These are phyloP conservation scores for Elsinoe perseae DNA, from an alignment of 2,329 filamentous ascomycete genomes.

Conservation along the genomic window DNA sequence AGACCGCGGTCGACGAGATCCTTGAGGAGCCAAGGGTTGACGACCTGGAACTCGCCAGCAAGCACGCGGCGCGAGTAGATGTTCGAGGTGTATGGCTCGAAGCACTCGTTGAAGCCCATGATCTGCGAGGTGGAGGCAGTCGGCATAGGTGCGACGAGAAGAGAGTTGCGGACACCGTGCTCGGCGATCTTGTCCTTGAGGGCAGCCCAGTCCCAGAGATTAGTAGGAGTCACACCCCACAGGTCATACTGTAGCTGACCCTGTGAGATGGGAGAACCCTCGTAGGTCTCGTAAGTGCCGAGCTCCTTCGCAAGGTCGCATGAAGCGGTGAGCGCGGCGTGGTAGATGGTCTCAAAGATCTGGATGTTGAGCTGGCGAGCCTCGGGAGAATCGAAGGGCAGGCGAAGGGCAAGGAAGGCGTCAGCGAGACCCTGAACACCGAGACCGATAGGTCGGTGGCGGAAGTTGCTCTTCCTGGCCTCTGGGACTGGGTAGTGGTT, in stretches of 20 bases:
- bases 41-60: constrained; percentile 97
- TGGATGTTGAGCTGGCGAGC: constrained; percentile 91
- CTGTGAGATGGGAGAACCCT: constrained; percentile 88
- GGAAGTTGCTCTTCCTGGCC: constrained; percentile 92
- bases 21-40: constrained; percentile 98
- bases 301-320: constrained; percentile 75
- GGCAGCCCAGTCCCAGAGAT: constrained; percentile 91
- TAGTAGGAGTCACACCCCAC: constrained; percentile 89
- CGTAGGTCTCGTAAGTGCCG: constrained; percentile 81
- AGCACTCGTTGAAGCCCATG: constrained; percentile 98
- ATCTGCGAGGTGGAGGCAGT: constrained; percentile 97
- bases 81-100: constrained; percentile 99
- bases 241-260: constrained; percentile 97
- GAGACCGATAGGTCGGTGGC: constrained; percentile 89
- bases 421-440: constrained; percentile 97
- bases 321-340: constrained; percentile 84
- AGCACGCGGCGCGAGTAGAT: constrained; percentile 98
- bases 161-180: constrained; percentile 88
- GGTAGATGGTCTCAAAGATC: constrained; percentile 99
- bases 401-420: constrained; percentile 90
- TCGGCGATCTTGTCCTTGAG: constrained; percentile 88
- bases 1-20: constrained; percentile 95
- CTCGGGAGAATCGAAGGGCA: constrained; percentile 95
- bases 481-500: constrained; percentile 98
- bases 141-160: constrained; percentile 94